Evolutionary conservation across 2,329 filamentous ascomycete species (phyloP), one percentile per base, ranked within the genome.

Genomic region (Tolypocladium inflatum): DNA sequence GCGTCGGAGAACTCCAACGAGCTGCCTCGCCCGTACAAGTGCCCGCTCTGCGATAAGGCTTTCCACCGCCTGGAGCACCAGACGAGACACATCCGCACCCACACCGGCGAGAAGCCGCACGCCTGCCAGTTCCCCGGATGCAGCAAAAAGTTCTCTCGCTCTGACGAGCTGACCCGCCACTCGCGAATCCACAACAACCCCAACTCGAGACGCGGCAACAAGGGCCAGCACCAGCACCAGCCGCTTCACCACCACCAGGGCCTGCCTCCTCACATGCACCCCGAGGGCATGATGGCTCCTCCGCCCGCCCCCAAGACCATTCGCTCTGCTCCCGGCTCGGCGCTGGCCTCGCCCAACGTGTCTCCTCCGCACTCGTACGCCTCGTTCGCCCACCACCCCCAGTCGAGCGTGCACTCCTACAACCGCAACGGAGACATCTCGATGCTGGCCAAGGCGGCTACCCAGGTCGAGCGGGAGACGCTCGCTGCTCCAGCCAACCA

Each of bases 131-230:
- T 93, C 69, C 91, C 91, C 4, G 91, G 92, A 67, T 97, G 93
- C 84, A 93, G 90, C 66, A 97, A 97, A 78, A 90, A 93, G 68
- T 97, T 99, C 79, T 96, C 90, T 63, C 87, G 93, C 63, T 97
- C 93, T 15, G 93, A 99, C 71, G 93, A 99, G 77, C 81, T 99
- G 66, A 99, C 94, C 62, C 87, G 93, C 61, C 93, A 99, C 77
- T 97, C 93, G 71, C 85, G 93, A 73, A 99, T 99, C 78, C 93
- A 99, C 83, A 97, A 90, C 84, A 99, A 97, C 77, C 93, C 94
- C 59, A 97, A 97, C 80, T 97, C 92, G 59, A 83, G 94, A 70
- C 82, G 93, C 70, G 92, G 91, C 64, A 95, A 96, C 80, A 96
- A 96, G 80, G 85, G 74, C 35, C 78, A 81, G 64, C 74, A 78